A percentile compares a stretch with the other conserved stretches of the same genome.
Conservation (phyloP, 2,329 filamentous ascomycete species). For the Fusarium sp. region DNA sequence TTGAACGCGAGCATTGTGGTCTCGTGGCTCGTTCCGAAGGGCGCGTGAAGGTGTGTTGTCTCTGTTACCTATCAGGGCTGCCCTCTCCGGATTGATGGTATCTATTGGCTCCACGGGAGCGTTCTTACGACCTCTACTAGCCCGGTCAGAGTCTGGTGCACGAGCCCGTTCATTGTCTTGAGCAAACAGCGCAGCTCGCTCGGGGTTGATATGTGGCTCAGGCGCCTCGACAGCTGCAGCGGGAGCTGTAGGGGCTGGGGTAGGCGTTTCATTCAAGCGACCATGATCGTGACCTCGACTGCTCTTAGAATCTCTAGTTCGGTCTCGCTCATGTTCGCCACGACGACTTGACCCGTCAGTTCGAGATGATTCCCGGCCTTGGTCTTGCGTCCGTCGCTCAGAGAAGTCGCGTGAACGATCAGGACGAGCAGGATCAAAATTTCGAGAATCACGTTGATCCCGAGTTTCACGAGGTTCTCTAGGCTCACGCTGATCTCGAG, state of each 20-base stretch:
- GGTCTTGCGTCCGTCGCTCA: conserved; percentile 56
- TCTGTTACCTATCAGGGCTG: conserved; percentile 55
- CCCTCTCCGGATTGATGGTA: conserved; percentile 59
- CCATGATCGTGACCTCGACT: conserved; percentile 43
- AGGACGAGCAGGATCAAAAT: conserved; percentile 53
- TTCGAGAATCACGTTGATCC: conserved; percentile 49
- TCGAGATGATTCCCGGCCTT: conserved; percentile 37
- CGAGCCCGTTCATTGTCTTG: conserved; percentile 46
- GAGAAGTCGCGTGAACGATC: conserved; percentile 54
- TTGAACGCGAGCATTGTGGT: conserved; percentile 52
- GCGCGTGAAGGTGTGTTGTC: conserved; percentile 50
- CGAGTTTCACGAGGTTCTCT: conserved; percentile 52
- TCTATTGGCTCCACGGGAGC: conserved; percentile 46
- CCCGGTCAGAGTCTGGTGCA: conserved; percentile 44
- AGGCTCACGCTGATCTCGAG: conserved; percentile 46
- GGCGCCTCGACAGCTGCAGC: conserved; percentile 40
- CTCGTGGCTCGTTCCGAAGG: conserved; percentile 56
- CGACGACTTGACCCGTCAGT: conserved; percentile 49
- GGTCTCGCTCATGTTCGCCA: conserved; percentile 55
- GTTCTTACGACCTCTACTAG: conserved; percentile 42
- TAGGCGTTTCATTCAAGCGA: conserved; percentile 42
- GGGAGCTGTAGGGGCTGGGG: conserved; percentile 40
- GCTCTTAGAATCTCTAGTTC: conserved; percentile 45
- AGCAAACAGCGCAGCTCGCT: conserved; percentile 61
- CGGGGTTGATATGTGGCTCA: conserved; percentile 64